Evolutionary conservation across 768 basidiomycete species (phyloP).

Genomic region (Cystobasidium ongulense): DNA sequence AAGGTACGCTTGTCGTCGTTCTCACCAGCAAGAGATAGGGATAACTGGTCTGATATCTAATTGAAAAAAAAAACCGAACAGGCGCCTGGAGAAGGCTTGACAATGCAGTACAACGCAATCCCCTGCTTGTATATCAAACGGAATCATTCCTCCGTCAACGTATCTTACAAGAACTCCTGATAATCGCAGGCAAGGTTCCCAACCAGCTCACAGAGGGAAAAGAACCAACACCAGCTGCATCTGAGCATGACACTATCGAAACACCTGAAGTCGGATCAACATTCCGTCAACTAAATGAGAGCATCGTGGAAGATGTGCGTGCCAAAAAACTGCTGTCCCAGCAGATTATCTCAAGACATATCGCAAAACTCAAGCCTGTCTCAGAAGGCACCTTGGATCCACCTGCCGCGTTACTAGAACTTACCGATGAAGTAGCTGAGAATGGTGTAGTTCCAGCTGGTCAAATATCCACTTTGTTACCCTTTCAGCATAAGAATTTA

Average conservation of each 20-base stretch:
- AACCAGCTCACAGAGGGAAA: background rate
- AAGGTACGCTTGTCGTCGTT: background rate
- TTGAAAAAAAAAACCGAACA: background rate
- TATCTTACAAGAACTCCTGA: slow-evolving; percentile 10
- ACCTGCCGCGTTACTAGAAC: background rate
- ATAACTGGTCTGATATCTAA: too few species aligned
- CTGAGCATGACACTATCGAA: background rate
- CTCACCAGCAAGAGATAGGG: too few species aligned
- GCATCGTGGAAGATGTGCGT: background rate
- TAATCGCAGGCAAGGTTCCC: background rate
- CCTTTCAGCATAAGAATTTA: background rate
- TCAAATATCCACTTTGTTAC: background rate
- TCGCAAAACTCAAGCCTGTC: background rate
- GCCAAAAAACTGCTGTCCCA: background rate
- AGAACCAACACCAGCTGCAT: background rate
- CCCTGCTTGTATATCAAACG: background rate
- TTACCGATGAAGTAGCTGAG: background rate
- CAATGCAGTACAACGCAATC: background rate
- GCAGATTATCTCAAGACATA: background rate
- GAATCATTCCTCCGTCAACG: background rate
- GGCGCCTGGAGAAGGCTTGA: slow-evolving; percentile 6
- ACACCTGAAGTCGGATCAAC: too few species aligned
- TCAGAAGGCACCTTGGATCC: too few species aligned
- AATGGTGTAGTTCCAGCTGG: background rate
- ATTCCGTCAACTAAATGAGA: background rate